Evolutionary conservation across 108 stramenopile genomes (phyloP), one percentile per base, ranked within the genome.

Genomic region (Bacterosira constricta): DNA sequence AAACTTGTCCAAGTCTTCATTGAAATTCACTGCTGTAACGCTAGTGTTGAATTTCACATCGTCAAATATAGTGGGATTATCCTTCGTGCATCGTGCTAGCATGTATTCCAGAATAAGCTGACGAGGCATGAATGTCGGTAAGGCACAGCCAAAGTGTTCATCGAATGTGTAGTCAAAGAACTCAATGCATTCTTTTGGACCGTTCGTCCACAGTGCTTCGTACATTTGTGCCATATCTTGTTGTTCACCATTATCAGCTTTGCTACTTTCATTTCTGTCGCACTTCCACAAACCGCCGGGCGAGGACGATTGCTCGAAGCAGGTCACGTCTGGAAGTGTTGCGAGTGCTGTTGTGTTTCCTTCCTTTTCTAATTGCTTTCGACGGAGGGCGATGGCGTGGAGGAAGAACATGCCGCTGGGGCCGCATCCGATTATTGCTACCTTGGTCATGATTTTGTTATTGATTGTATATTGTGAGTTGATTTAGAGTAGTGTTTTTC

Each of bases 161-260:
- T 80, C 70, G 51, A 77, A 89, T 0, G 85, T 80, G 53, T 89
- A 83, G 58, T 89, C 88, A 30, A 76, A 61, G 67, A 85, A 89
- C 67, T 89, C 88, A 26, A 84, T 66, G 13, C 18, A 15, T 15
- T 83, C 71, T 37, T 75, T 80, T 3, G 70, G 60, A 20, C 83
- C 85, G 58, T 89, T 89, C 42, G 74, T 83, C 85, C 85, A 89
- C 41, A 86, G 63, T 0, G 57, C 75, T 34, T 80, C 78, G 57
- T 89, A 85, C 78, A 81, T 82, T n/a, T n/a, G n/a, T n/a, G n/a
- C n/a, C n/a, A n/a, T n/a, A n/a, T n/a, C n/a, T n/a, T n/a, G n/a
- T n/a, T n/a, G n/a, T n/a, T n/a, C n/a, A n/a, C n/a, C n/a, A 26
- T 80, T 59, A 12, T 52, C 20, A 29, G 4, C 1, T 23, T 41